Evolutionary conservation across 805 yeast genomes (phyloP).

Genomic region (Schizosaccharomyces pombe): ASM294v3 CU329670.1:3738001-3738500

Average conservation of each 20-base stretch:
- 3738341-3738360: slow-evolving; percentile 32
- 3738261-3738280: slow-evolving; percentile 24
- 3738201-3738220: neutral
- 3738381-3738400: slow-evolving; percentile 48
- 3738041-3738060: slow-evolving; percentile 26
- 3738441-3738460: slow-evolving; percentile 42
- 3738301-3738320: slow-evolving; percentile 35
- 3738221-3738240: slow-evolving; percentile 22
- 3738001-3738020: neutral
- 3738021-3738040: neutral
- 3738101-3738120: slow-evolving; percentile 33
- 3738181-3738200: slow-evolving; percentile 15
- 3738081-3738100: slow-evolving; percentile 29
- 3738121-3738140: slow-evolving; percentile 28
- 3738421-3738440: slow-evolving; percentile 57
- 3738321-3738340: slow-evolving; percentile 36
- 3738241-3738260: slow-evolving; percentile 29
- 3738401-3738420: slow-evolving; percentile 26
- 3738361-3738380: slow-evolving; percentile 30
- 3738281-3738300: slow-evolving; percentile 48
- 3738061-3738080: slow-evolving; percentile 29
- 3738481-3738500: neutral
- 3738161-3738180: slow-evolving; percentile 7
- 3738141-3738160: slow-evolving; percentile 15
- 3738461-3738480: slow-evolving; percentile 22